These are phyloP conservation scores for Alternaria arbusti DNA, from an alignment of 2,329 filamentous ascomycete species.

Conservation along the genomic window DNA sequence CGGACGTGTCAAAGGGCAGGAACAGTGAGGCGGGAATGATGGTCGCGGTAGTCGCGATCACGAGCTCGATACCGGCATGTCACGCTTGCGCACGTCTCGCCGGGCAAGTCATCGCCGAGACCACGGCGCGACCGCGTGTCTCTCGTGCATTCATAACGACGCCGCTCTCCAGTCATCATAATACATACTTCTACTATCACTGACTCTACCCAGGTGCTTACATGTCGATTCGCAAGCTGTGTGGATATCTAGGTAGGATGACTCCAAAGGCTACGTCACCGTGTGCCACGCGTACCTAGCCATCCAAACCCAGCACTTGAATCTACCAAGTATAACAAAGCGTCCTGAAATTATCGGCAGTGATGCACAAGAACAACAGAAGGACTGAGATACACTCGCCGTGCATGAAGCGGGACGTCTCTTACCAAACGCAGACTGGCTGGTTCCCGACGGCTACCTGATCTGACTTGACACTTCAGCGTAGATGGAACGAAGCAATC, in stretches of 20 bases:
- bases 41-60: slow-evolving; percentile 26
- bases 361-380: neutral
- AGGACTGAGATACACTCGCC: neutral
- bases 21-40: slow-evolving; percentile 10
- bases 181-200: neutral
- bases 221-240: neutral
- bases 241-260: neutral
- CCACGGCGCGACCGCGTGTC: slow-evolving; percentile 8
- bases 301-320: neutral
- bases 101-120: slow-evolving; percentile 27
- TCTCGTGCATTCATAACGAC: neutral
- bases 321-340: neutral
- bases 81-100: slow-evolving; percentile 31
- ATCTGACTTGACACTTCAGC: neutral
- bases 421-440: neutral
- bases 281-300: neutral
- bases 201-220: neutral
- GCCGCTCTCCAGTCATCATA: neutral
- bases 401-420: neutral
- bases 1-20: slow-evolving; percentile 8
- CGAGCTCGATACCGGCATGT: slow-evolving; percentile 30
- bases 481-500: neutral
- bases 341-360: neutral
- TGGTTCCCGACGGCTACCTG: neutral
- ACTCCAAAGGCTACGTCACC: neutral